phyloP scores from a whole-genome alignment of 2,329 filamentous ascomycete species.

The Claviceps quebecensis region DNA sequence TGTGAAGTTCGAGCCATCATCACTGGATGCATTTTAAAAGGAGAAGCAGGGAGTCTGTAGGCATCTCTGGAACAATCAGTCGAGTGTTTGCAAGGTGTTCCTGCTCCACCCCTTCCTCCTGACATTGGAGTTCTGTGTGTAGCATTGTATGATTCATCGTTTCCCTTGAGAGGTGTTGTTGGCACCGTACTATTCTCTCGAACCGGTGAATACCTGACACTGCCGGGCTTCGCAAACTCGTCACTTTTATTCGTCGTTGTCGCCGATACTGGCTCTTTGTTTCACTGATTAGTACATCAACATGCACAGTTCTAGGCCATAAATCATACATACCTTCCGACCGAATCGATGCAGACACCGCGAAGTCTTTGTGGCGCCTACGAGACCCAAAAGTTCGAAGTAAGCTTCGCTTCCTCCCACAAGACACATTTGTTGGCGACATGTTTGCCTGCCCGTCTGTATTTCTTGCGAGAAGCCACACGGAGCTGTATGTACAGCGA shows the following conservation, averaged over 20 bases:
- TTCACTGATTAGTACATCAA: background rate
- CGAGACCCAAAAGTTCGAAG: constrained; percentile 15
- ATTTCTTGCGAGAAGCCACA: background rate
- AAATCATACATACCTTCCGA: constrained; percentile 9
- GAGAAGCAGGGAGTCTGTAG: background rate
- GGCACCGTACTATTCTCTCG: background rate
- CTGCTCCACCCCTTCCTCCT: background rate
- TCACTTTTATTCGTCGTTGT: background rate
- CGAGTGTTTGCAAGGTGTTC: background rate
- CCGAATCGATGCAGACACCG: constrained; percentile 7
- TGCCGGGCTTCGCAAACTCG: background rate
- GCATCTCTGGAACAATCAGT: background rate
- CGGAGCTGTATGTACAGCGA: too few species aligned
- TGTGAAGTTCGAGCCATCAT: background rate
- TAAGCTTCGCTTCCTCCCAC: constrained; percentile 19
- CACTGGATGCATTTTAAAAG: constrained; percentile 7
- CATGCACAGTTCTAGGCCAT: background rate
- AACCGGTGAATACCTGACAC: background rate
- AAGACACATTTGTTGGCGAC: constrained; percentile 13
- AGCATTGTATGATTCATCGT: background rate
- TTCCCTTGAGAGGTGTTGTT: background rate
- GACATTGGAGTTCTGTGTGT: background rate
- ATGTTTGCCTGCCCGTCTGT: constrained; percentile 8
- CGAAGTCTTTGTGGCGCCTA: constrained; percentile 11
- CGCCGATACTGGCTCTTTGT: background rate